Percentiles rank a stretch among this genome's conserved stretches.
Evolutionary conservation across 305 asterid species (phyloP).

Genomic region (Galium porrigens): DNA sequence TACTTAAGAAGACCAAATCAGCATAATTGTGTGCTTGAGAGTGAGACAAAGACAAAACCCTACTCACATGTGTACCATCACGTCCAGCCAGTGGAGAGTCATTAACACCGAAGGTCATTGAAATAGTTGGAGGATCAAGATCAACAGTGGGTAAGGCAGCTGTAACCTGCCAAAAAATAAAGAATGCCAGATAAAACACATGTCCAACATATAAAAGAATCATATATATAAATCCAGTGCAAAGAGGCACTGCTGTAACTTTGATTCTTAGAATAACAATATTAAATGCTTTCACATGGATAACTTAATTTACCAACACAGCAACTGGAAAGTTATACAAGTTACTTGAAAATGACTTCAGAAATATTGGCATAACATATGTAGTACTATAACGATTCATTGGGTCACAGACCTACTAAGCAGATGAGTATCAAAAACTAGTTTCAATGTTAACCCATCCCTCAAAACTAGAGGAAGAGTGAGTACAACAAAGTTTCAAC

Average conservation of each 20-base stretch:
- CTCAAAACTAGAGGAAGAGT: neutral
- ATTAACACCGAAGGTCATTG: constrained; percentile 96
- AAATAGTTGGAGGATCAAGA: constrained; percentile 96
- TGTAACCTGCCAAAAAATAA: constrained; percentile 40
- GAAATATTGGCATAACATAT: neutral
- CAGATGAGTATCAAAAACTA: neutral
- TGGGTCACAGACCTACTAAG: neutral
- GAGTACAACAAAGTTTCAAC: neutral
- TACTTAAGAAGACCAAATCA: neutral
- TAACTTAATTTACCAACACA: neutral
- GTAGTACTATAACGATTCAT: too few species aligned
- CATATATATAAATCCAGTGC: neutral
- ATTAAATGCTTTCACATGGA: neutral
- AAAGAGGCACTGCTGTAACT: neutral
- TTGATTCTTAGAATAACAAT: neutral
- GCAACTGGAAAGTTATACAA: neutral
- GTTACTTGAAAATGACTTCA: neutral
- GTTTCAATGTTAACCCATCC: neutral
- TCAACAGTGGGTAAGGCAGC: constrained; percentile 79
- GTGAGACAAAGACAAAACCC: neutral
- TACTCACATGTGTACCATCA: constrained; percentile 82
- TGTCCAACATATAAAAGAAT: neutral
- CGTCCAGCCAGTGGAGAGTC: constrained; percentile 97
- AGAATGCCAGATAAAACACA: neutral
- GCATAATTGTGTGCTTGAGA: neutral